Evolutionary conservation across 352 stramenopile genomes (phyloP), one percentile per base, ranked within the genome.

Genomic region (Phytopythium kandeliae): DNA sequence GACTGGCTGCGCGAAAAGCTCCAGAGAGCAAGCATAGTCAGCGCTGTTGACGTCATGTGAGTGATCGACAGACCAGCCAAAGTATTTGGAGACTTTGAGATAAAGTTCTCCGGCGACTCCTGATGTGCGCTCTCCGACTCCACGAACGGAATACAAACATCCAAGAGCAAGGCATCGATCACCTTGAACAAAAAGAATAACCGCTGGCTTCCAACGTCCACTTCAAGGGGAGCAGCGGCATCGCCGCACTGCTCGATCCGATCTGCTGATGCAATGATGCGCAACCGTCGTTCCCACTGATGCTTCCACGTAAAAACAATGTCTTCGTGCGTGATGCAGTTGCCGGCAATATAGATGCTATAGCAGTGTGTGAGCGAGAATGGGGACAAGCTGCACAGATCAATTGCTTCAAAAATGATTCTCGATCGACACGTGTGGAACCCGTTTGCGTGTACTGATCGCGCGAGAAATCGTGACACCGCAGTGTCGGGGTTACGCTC

Each of bases 51-150:
- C 0, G 63, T 78, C 19, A 83, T 52, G 26, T 81, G 61, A n/a
- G 60, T 65, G 15, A 86, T 33, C n/a, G 72, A 68, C 12, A 85
- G 50, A 24, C 35, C 63, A 0, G 69, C 77, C 3, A 88, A 22
- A 10, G 3, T 28, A 25, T 31, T 2, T 5, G 24, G n/a, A 16
- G 26, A 24, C 5, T 15, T 36, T 17, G 26, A 33, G 12, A 13
- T 2, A 51, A 21, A 16, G 6, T 31, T 24, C n/a, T 28, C 19
- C 1, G 28, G 31, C 21, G 12, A 10, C 3, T 35, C 24, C 21
- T 46, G 34, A 12, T 36, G 31, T 10, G 16, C 40, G 19, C 26
- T n/a, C 50, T 78, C 65, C 8, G 69, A 55, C 0, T 28, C 17
- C 15, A 60, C 50, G 50, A 80, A 78, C 3, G 38, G 34, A 0